Evolutionary conservation across 257 asterid genomes (phyloP).

Genomic region (Orobanche coerulescens): DNA sequence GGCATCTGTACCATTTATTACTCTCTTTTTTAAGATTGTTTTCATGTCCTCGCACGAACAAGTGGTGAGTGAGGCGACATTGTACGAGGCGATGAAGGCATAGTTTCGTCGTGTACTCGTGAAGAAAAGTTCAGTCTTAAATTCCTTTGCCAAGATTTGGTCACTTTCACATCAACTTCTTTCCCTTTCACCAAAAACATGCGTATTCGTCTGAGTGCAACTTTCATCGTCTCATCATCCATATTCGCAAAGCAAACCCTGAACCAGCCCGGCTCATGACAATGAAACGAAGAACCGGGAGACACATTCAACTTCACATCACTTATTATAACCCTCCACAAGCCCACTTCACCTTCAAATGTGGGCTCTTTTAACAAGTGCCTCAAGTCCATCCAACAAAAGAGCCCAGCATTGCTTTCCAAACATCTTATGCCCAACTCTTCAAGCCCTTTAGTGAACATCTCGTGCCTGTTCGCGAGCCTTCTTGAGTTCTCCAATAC

Average conservation of each 20-base stretch:
- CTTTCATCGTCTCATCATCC: conserved; percentile 45
- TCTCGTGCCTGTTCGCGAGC: conserved; percentile 32
- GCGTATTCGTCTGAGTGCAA: conserved; percentile 49
- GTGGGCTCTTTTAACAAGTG: conserved; percentile 32
- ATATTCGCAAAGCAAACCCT: conserved; percentile 81
- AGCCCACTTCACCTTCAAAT: conserved; percentile 47
- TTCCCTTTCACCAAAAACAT: conserved; percentile 27
- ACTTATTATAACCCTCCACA: conserved; percentile 49
- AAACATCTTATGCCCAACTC: conserved; percentile 47
- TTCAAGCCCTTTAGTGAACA: conserved; percentile 32
- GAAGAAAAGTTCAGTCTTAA: conserved; percentile 36
- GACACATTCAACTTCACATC: conserved; percentile 70
- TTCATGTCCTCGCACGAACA: conserved; percentile 27
- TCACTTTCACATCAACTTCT: not conserved
- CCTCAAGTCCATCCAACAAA: conserved; percentile 85
- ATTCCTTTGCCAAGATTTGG: conserved; percentile 33
- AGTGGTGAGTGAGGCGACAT: conserved; percentile 51
- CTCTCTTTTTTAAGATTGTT: not conserved
- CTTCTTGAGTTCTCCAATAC: conserved; percentile 28
- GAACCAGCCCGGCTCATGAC: conserved; percentile 82
- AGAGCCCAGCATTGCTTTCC: conserved; percentile 63
- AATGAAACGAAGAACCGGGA: conserved; percentile 64
- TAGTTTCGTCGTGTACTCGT: conserved; percentile 25
- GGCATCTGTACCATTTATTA: not conserved
- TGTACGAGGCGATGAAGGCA: conserved; percentile 26